Evolutionary conservation across 129 eudicot genomes (phyloP).

Genomic region (Arctium minus): DNA sequence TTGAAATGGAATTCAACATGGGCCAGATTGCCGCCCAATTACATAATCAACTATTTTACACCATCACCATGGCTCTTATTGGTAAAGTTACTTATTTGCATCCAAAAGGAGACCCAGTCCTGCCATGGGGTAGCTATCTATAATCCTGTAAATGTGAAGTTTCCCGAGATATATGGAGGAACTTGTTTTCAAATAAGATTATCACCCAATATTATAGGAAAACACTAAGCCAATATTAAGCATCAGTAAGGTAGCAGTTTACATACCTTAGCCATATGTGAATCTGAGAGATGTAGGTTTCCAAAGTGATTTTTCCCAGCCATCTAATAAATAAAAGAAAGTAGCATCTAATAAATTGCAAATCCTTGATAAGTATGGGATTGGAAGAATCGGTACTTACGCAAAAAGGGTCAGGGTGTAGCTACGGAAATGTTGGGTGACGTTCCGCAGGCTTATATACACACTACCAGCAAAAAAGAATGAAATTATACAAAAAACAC

Average conservation of each 20-base stretch:
- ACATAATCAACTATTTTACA: too few species aligned
- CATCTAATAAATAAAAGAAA: conserved; percentile 41
- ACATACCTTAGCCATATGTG: conserved; percentile 92
- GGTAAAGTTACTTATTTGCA: too few species aligned
- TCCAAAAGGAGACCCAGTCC: too few species aligned
- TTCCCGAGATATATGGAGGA: too few species aligned
- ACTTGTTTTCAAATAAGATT: neutral
- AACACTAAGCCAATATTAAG: neutral
- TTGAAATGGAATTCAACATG: neutral
- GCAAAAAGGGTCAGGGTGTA: conserved; percentile 78
- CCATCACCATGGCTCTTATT: neutral
- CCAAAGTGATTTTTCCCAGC: conserved; percentile 92
- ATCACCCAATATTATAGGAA: neutral
- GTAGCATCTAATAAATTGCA: neutral
- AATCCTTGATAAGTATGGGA: neutral
- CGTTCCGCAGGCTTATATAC: conserved; percentile 70
- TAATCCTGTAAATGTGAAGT: too few species aligned
- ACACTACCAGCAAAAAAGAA: conserved; percentile 50
- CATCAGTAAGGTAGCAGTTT: neutral
- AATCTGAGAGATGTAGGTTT: conserved; percentile 88
- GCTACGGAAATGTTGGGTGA: conserved; percentile 67
- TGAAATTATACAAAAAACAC: neutral
- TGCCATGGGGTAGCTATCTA: too few species aligned
- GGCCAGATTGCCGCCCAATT: too few species aligned
- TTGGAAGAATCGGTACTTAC: conserved; percentile 44